Conservation (phyloP, 2,329 filamentous ascomycete genomes). For the Fusarium vanettenii region DNA sequence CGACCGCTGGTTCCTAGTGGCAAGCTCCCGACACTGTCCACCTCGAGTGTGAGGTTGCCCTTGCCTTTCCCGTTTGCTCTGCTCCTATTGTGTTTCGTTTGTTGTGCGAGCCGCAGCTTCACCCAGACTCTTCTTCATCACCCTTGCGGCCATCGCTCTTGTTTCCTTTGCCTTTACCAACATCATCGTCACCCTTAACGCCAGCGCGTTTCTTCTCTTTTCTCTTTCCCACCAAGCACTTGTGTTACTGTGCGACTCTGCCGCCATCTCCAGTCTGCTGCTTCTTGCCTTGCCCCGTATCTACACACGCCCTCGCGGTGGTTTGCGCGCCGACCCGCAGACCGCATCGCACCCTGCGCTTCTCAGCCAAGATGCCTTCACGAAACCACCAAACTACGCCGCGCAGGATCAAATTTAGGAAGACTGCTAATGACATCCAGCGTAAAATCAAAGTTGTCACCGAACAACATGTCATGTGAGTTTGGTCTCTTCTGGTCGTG, state of each 20-base stretch:
- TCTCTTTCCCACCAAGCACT: neutral
- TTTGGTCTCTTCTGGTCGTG: constrained; percentile 39
- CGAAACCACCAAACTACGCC: constrained; percentile 16
- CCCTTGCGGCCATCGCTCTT: neutral
- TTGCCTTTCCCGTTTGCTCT: neutral
- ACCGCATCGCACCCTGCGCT: neutral
- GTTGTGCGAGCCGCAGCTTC: constrained; percentile 7
- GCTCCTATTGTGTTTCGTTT: neutral
- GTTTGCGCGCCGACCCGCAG: neutral
- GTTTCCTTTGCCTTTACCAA: neutral
- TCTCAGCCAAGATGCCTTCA: constrained; percentile 25
- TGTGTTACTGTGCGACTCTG: constrained; percentile 18
- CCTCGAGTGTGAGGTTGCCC: neutral
- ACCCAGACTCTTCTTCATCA: constrained; percentile 6
- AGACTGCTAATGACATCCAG: constrained; percentile 63
- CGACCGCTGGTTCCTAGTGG: constrained; percentile 6
- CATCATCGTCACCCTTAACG: neutral
- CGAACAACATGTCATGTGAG: constrained; percentile 89
- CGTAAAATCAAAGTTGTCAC: constrained; percentile 93
- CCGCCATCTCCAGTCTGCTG: neutral
- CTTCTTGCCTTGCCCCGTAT: neutral
- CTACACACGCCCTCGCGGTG: constrained; percentile 2
- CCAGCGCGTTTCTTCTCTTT: constrained; percentile 7
- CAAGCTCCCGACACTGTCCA: neutral
- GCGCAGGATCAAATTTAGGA: constrained; percentile 21